A percentile compares a stretch with the other conserved stretches of the same genome.
These are phyloP conservation scores for Piloderma croceum DNA, from an alignment of 768 basidiomycete genomes.

Conservation along the genomic window DNA sequence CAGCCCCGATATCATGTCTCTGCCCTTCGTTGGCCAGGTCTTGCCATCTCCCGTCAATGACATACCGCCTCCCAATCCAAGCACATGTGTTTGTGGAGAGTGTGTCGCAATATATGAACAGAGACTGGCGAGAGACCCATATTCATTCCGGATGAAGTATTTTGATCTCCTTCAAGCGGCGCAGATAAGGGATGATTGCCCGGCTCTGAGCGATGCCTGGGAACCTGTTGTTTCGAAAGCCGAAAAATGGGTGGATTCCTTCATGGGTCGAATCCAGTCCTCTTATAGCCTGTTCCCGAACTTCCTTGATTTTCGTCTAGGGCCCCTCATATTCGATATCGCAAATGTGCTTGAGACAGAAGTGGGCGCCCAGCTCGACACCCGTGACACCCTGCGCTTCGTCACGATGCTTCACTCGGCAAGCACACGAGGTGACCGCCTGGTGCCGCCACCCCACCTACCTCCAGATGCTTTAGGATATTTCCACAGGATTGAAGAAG, in stretches of 20 bases:
- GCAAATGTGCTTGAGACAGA: constrained; percentile 4
- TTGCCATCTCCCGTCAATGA: neutral
- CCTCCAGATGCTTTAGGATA: constrained; percentile 8
- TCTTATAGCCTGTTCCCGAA: constrained; percentile 4
- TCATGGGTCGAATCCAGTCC: constrained; percentile 5
- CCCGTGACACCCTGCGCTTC: constrained; percentile 4
- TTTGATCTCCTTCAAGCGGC: constrained; percentile 1
- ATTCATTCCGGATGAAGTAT: constrained; percentile 5
- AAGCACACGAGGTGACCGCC: neutral
- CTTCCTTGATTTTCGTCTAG: constrained; percentile 1
- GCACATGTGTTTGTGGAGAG: constrained; percentile 8
- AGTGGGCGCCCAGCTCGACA: constrained; percentile 2
- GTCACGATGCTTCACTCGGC: constrained; percentile 4
- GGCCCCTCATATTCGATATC: constrained; percentile 6
- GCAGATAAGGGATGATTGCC: constrained; percentile 1
- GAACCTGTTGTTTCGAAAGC: constrained; percentile 3
- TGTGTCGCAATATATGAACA: constrained; percentile 4
- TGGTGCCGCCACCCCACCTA: neutral
- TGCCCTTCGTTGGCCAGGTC: constrained; percentile 1
- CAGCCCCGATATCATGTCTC: constrained; percentile 7
- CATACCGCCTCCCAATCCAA: constrained; percentile 3
- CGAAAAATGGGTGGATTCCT: constrained; percentile 6
- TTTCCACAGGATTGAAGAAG: constrained; percentile 3
- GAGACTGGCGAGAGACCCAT: neutral
- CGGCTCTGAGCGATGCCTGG: constrained; percentile 4